Evolutionary conservation across 2,329 filamentous ascomycete species (phyloP), one percentile per base, ranked within the genome.

Genomic region (Verticillium nubilum): DNA sequence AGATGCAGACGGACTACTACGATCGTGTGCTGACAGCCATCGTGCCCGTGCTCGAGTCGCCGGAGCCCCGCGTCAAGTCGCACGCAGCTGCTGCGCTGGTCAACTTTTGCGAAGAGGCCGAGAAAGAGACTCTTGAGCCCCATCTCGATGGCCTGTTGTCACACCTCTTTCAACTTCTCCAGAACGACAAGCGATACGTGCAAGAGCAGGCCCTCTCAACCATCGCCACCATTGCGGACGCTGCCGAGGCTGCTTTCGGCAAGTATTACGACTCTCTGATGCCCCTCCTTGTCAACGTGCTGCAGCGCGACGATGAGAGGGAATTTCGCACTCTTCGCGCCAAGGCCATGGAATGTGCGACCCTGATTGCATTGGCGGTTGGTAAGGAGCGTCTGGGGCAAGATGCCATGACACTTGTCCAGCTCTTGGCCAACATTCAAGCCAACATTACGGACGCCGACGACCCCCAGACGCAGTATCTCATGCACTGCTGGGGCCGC

Each of bases 271-370:
- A 94, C 65, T 94, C 89, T 6, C 81, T 99, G 37, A 99, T 99
- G 95, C 95, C 95, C 17, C 80, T 97, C 55, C 82, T 99, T 7
- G 93, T 98, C 74, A 90, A 89, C 62, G 94, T 98, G 10, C 78
- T 99, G 56, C 89, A 88, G 70, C 87, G 92, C 66, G 92, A 97
- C 69, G 94, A 93, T 68, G 91, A 93, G 58, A 97, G 96, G 77
- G 95, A 99, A 70, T 93, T 93, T 75, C 85, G 94, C 58, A 80
- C 98, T 54, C 83, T 99, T 42, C 86, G 94, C 60, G 95, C 95
- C 56, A 99, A 99, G 80, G 95, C 95, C 3, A 99, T 99, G 95
- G 95, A 99, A 76, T 99, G 95, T 71, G 94, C 95, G 19, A 99
- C 95, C 7, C 80, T 99, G 52, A 99, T 99, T 69, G 92, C 95